phyloP scores from a whole-genome alignment of 805 yeast genomes.

The Ogataea pini region DNA sequence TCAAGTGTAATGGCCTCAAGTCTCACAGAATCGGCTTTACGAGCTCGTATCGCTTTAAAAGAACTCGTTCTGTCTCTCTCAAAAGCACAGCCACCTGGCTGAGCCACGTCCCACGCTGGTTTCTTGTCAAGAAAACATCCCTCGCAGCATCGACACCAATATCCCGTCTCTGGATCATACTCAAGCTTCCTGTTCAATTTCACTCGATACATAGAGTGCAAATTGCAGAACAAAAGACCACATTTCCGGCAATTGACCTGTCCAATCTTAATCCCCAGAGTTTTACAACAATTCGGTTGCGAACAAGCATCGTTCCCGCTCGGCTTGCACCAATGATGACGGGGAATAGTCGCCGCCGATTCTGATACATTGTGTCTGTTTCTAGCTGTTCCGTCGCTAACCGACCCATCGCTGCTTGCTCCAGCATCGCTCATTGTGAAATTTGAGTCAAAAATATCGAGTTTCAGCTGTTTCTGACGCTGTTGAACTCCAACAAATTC shows the following conservation, averaged over 20 bases:
- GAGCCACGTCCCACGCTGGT: conserved; percentile 14
- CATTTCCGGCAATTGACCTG: conserved; percentile 73
- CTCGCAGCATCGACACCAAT: conserved; percentile 73
- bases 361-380: conserved; percentile 2
- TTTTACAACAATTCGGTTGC: conserved; percentile 40
- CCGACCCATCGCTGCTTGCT: not conserved
- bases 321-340: conserved; percentile 61
- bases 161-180: conserved; percentile 50
- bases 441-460: conserved; percentile 53
- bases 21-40: conserved; percentile 47
- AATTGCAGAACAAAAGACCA: conserved; percentile 68
- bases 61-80: conserved; percentile 45
- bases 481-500: conserved; percentile 33
- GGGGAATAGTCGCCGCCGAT: conserved; percentile 29
- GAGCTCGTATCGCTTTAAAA: conserved; percentile 45
- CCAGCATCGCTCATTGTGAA: conserved; percentile 15
- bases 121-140: conserved; percentile 52
- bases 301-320: conserved; percentile 45
- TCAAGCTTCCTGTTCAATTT: conserved; percentile 50
- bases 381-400: not conserved
- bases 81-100: conserved; percentile 10
- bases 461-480: conserved; percentile 38
- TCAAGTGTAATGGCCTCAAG: conserved; percentile 60
- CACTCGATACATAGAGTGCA: conserved; percentile 57
- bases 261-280: conserved; percentile 53